These are phyloP conservation scores for Oryza officinalis DNA, from an alignment of 176 grass and related monocot genomes.

Conservation along the genomic window DNA sequence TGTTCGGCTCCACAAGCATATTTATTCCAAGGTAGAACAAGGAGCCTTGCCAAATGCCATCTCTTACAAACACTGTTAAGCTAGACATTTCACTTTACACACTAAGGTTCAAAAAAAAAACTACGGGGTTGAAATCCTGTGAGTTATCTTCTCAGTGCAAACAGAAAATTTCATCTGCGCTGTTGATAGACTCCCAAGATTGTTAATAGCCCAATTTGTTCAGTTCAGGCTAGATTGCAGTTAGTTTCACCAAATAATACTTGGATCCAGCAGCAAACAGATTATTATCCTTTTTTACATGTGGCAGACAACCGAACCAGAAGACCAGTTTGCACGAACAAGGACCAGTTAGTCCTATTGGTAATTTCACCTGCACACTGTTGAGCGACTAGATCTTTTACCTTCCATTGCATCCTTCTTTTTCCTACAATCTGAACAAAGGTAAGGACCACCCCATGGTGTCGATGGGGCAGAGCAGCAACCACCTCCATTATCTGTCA, in stretches of 20 bases:
- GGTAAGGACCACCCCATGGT: constrained; percentile 65
- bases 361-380: constrained; percentile 50
- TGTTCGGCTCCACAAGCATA: constrained; percentile 17
- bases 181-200: constrained; percentile 24
- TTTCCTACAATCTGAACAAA: constrained; percentile 81
- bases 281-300: constrained; percentile 54
- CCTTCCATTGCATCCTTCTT: constrained; percentile 99
- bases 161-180: constrained; percentile 6
- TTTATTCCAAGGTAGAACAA: constrained; percentile 24
- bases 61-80: constrained; percentile 14
- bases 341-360: not conserved
- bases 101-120: constrained; percentile 20
- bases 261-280: constrained; percentile 29
- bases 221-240: constrained; percentile 38
- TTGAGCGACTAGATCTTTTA: constrained; percentile 59
- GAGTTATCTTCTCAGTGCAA: constrained; percentile 32
- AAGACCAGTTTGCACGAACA: constrained; percentile 33
- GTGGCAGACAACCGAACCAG: constrained; percentile 30
- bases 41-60: not conserved
- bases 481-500: constrained; percentile 47
- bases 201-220: constrained; percentile 41
- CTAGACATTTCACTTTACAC: constrained; percentile 36
- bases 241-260: constrained; percentile 54
- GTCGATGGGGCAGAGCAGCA: constrained; percentile 54
- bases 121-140: constrained; percentile 23